Evolutionary conservation across 371 early-diverging fungal genomes (phyloP), one percentile per base, ranked within the genome.

Genomic region (Dinochytrium kinnereticum): DNA sequence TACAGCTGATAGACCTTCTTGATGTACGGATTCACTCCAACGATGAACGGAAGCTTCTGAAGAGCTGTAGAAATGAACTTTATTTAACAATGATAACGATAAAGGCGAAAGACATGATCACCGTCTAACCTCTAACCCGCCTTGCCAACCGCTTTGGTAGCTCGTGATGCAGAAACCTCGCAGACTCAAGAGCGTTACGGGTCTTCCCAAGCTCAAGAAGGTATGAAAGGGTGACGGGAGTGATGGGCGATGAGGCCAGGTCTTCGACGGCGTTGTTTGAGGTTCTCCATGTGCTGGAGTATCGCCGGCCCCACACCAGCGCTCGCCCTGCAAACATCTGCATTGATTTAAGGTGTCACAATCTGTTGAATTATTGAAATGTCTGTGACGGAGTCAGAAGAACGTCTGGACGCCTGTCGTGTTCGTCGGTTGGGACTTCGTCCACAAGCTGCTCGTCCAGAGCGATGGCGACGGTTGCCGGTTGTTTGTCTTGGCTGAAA

Each of bases 21-120:
- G 74, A 96, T 94, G 76, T 91, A 90, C 1, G 96, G 96, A 76
- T 96, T 96, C 50, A 93, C 93, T 51, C 94, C 96, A 31, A 96
- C 95, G 71, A 96, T 96, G 76, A 93, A 95, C 0, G 95, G 96
- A 19, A 96, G 83, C 69, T 89, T 90, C 78, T 95, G 94, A 51
- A 95, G 88, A 10, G 93, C 92, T 82, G 55, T 44, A 19, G 7
- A 38, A 13, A 51, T 24, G 33, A 2, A n/a, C 3, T 17, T 40
- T n/a, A 5, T 21, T 5, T 40, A n/a, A 66, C 2, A 21, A 66
- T 49, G 10, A 39, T 13, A 19, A 44, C 44, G 7, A 66, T 37
- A 39, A 40, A 26, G 13, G 44, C 19, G 44, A 44, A 39, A 19
- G 26, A 34, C 3, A 34, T 33, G 28, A 7, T 33, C 7, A 34